A percentile compares a stretch with the other conserved stretches of the same genome.
Evolutionary conservation across 371 early-diverging fungal genomes (phyloP).

Genomic region (Mucor irregularis): DNA sequence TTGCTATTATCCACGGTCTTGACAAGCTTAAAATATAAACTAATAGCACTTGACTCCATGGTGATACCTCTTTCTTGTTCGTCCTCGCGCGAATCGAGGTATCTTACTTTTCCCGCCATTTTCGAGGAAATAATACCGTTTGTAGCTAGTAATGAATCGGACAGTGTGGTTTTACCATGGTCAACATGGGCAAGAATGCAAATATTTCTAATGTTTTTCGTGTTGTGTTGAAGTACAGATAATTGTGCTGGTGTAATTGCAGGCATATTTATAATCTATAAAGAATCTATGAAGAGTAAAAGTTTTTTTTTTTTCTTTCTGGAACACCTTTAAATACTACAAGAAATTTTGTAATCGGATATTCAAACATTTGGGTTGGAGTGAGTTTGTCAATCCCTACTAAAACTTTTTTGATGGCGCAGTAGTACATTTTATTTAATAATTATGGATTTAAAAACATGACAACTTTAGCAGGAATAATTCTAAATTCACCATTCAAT

Average conservation of each 20-base stretch:
- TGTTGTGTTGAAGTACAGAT: constrained; percentile 60
- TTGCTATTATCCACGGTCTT: constrained; percentile 24
- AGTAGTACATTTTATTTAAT: no score
- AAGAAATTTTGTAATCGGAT: no score
- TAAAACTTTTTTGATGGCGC: no score
- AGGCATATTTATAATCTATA: constrained; percentile 51
- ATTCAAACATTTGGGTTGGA: no score
- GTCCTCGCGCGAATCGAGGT: constrained; percentile 98
- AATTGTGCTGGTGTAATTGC: constrained; percentile 63
- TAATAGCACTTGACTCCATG: constrained; percentile 98
- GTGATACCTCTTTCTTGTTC: constrained; percentile 99
- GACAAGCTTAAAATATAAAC: constrained; percentile 83
- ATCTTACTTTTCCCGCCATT: constrained; percentile 98
- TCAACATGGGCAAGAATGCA: constrained; percentile 98
- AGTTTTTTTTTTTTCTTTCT: background rate
- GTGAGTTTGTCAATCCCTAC: no score
- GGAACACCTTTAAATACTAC: no score
- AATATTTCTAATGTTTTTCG: constrained; percentile 85
- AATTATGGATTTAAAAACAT: no score
- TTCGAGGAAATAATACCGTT: constrained; percentile 97
- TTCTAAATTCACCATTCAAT: constrained; percentile 37
- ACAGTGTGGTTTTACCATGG: constrained; percentile 99
- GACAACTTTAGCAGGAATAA: constrained; percentile 31
- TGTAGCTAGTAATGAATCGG: constrained; percentile 96
- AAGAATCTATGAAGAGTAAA: background rate